phyloP scores from a whole-genome alignment of 1,139 yeast species.

The Pichia terricola region DNA sequence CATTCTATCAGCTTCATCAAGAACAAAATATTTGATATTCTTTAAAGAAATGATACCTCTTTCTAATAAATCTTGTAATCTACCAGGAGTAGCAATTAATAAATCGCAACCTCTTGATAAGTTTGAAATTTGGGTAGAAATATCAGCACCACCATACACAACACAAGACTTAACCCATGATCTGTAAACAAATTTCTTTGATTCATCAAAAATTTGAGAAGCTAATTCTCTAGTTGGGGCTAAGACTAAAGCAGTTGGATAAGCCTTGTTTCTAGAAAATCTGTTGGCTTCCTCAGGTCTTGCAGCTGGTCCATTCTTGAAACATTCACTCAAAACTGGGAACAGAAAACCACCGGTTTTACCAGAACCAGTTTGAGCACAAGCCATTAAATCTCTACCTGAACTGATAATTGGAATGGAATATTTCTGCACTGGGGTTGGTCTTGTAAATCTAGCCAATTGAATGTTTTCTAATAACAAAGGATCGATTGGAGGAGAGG shows the following conservation, averaged over 20 bases:
- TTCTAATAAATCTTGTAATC: constrained; percentile 90
- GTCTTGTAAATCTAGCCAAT: constrained; percentile 84
- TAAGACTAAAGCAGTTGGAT: constrained; percentile 88
- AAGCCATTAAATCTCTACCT: constrained; percentile 98
- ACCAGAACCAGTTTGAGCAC: constrained; percentile 99
- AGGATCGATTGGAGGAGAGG: constrained; percentile 85
- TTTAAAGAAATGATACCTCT: constrained; percentile 86
- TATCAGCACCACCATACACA: constrained; percentile 97
- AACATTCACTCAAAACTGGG: constrained; percentile 93
- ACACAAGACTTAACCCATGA: constrained; percentile 98
- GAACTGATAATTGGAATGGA: constrained; percentile 93
- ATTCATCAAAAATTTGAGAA: constrained; percentile 92
- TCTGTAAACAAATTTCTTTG: constrained; percentile 91
- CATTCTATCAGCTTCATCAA: constrained; percentile 99
- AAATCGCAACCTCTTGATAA: constrained; percentile 92
- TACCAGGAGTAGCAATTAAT: constrained; percentile 97
- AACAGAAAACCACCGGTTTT: constrained; percentile 98
- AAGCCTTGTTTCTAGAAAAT: constrained; percentile 65
- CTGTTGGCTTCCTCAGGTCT: constrained; percentile 43
- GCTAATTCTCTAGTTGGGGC: constrained; percentile 99
- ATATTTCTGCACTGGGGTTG: constrained; percentile 98
- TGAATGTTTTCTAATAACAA: constrained; percentile 80
- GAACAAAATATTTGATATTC: constrained; percentile 85
- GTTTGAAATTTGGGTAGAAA: constrained; percentile 77
- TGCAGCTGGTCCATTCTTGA: constrained; percentile 73